Base-by-base conservation (phyloP, 2,329 filamentous ascomycete species). In the Neopestalotiopsis sp. region DNA sequence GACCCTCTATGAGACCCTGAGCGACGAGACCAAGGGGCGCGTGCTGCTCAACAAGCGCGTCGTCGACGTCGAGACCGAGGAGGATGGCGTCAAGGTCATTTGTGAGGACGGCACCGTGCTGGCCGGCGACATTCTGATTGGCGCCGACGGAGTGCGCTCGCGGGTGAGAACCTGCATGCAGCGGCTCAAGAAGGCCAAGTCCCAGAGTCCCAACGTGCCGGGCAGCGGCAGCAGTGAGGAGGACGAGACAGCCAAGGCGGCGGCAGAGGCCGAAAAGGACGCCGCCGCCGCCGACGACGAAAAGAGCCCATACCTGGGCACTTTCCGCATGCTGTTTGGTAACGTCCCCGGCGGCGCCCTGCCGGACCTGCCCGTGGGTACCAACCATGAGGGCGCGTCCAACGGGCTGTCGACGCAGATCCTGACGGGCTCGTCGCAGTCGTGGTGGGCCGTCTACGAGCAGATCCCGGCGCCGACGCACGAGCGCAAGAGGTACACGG, bases 391-490 rank as follows among this genome's bases (percentile, higher is more conserved):
- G 28, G 66, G 66, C 13, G 66, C 57, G 20, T 38, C 30, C 40
- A 13, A 13, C n/a, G 66, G 66, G 20, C 30, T 63, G n/a, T 67
- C 66, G 32, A 67, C 66, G 57, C 57, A 67, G 45, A 24, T 67
- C 40, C n/a, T 67, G 38, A 61, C 57, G 32, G 65, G 65, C 30
- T 45, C 32, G 12, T 38, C 42, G 28, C 66, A 56, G 38, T n/a
- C 66, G n/a, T 67, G 66, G 66, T 67, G 57, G 57, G 40, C 28
- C 34, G 40, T 67, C 40, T 67, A 67, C 59, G 66, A 67, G 58
- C 57, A 67, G 28, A 12, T 67, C 14, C 34, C 45, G 17, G 17
- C 28, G 40, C 66, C 66, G 66, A 67, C 66, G 30, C 30, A 14
- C n/a, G 59, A 56, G 14, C 59, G 42, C 24, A 24, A 13, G 20